phyloP scores from a whole-genome alignment of 1,284 basidiomycete species.

The Puccinia coronata region DNA sequence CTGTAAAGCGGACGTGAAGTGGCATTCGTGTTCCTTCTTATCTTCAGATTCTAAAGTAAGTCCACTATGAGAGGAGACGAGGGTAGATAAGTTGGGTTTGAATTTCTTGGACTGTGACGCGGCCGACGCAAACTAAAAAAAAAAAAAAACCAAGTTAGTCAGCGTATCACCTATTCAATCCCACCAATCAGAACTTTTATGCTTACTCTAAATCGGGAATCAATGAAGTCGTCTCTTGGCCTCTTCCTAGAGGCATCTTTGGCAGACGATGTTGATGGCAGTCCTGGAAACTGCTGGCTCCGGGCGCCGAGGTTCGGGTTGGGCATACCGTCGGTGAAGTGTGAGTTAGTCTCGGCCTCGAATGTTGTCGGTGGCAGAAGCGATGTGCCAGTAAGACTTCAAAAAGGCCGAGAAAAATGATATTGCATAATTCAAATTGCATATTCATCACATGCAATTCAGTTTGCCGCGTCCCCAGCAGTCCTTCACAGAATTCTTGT shows the following conservation, averaged over 20 bases:
- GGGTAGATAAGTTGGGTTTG: constrained; percentile 35
- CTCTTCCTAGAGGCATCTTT: constrained; percentile 19
- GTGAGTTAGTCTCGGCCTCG: too few relatives aligned
- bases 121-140: constrained; percentile 42
- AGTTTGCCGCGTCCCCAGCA: too few relatives aligned
- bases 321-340: not conserved
- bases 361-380: not conserved
- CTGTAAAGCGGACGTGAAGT: constrained; percentile 45
- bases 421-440: constrained; percentile 15
- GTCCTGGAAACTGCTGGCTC: constrained; percentile 20
- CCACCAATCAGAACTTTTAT: not conserved
- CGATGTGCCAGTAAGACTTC: not conserved
- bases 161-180: not conserved
- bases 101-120: constrained; percentile 48
- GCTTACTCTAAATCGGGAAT: constrained; percentile 37
- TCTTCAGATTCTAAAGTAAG: constrained; percentile 30
- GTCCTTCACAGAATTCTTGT: too few relatives aligned
- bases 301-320: constrained; percentile 5
- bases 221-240: constrained; percentile 31
- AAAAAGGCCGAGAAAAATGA: not conserved
- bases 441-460: not conserved
- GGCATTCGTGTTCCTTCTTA: constrained; percentile 47
- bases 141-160: not conserved
- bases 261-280: not conserved
- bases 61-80: constrained; percentile 22